Percentiles rank a stretch among this genome's conserved stretches.
Evolutionary conservation across 306 rosid genomes (phyloP).

Genomic region (Abrus pulchellus): DNA sequence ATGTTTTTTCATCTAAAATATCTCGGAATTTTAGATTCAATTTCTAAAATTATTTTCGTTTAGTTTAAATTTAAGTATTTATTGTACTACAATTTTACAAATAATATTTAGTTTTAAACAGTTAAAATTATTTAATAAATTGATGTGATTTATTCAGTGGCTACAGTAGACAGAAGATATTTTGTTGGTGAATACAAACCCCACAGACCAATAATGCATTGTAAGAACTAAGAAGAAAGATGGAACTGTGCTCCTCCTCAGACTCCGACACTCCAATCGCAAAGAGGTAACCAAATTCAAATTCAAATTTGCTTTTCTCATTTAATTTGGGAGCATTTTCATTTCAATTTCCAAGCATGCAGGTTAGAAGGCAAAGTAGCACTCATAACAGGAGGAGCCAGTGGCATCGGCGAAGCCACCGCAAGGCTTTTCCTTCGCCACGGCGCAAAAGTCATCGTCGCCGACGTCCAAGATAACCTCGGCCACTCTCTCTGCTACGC

Average conservation of each 20-base stretch:
- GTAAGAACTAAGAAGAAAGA: neutral
- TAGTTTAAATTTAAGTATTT: too few relatives aligned
- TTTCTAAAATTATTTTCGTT: too few relatives aligned
- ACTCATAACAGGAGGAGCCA: constrained; percentile 70
- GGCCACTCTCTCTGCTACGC: constrained; percentile 55
- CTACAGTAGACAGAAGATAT: too few relatives aligned
- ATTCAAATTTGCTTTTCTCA: neutral
- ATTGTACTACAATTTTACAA: too few relatives aligned
- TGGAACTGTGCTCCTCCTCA: neutral
- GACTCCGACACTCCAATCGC: neutral
- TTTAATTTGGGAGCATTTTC: neutral
- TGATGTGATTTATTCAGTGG: too few relatives aligned
- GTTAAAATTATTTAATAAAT: too few relatives aligned
- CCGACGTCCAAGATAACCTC: constrained; percentile 68
- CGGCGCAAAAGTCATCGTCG: constrained; percentile 66
- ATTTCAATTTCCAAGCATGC: neutral
- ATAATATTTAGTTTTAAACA: too few relatives aligned
- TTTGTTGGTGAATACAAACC: too few relatives aligned
- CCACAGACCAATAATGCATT: too few relatives aligned
- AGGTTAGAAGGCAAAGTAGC: constrained; percentile 71
- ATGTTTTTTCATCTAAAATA: too few relatives aligned
- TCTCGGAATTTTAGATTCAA: too few relatives aligned
- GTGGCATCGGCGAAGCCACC: constrained; percentile 69
- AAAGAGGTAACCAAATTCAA: neutral
- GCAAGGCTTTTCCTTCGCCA: constrained; percentile 57